A percentile compares a stretch with the other conserved stretches of the same genome.
These are phyloP conservation scores for Theileria orientalis DNA, from an alignment of 169 alveolate genomes.

Conservation along the genomic window DNA sequence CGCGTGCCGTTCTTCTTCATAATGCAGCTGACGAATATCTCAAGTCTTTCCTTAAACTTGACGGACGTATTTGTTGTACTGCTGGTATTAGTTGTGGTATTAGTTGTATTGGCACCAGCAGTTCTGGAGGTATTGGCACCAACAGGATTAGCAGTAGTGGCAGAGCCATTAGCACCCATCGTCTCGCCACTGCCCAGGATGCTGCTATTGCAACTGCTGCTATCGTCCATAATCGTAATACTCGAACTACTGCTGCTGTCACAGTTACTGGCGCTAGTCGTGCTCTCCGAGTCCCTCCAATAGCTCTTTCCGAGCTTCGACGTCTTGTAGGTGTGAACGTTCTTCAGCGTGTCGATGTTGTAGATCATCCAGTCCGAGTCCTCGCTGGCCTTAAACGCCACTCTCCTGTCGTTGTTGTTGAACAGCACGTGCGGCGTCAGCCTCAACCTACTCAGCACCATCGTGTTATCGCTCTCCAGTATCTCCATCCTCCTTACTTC, in stretches of 20 bases:
- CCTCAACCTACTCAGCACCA: not conserved
- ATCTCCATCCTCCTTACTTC: constrained; percentile 52
- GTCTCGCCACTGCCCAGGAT: too few relatives aligned
- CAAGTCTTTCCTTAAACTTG: not conserved
- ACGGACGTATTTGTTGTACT: too few relatives aligned
- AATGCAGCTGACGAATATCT: not conserved
- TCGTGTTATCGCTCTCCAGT: not conserved
- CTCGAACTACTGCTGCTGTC: not conserved
- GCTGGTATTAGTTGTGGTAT: too few relatives aligned
- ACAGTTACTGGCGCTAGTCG: too few relatives aligned
- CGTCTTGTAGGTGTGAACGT: not conserved
- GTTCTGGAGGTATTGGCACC: too few relatives aligned
- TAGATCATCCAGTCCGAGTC: not conserved
- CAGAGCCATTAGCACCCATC: too few relatives aligned
- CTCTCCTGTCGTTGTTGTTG: constrained; percentile 7
- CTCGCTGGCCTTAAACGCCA: not conserved
- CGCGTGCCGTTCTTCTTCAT: constrained; percentile 11
- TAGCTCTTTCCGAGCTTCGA: not conserved
- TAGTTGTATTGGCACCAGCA: too few relatives aligned
- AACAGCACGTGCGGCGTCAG: constrained; percentile 5
- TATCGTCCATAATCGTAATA: not conserved
- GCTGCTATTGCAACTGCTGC: not conserved
- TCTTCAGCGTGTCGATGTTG: constrained; percentile 11
- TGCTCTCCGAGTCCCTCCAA: not conserved
- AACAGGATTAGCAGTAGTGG: too few relatives aligned